Base-by-base conservation (phyloP, 768 basidiomycete species). In the Agaricus sinodeliciosus region DNA sequence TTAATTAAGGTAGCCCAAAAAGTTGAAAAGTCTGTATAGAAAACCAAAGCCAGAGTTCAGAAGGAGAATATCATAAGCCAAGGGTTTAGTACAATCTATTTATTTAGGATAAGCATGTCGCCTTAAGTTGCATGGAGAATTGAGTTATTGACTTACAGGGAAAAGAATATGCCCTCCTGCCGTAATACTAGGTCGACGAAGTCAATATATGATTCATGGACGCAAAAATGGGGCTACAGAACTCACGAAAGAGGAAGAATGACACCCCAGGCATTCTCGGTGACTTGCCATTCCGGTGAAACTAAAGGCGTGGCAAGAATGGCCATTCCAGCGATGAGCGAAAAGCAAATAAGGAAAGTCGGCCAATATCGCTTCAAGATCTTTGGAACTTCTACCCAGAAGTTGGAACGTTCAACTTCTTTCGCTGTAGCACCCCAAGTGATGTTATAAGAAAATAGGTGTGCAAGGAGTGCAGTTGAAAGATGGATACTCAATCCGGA, bases 301-400 rank as follows among this genome's bases (percentile, higher is more conserved):
- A 92, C 74, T 12, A 85, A 35, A 3, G 67, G 57, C 0, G 76
- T 68, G 2, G 75, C 71, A 34, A 90, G 69, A 26, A 93, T 58
- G 52, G 81, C 65, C 63, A 91, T 84, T 41, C 65, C 72, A 8
- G 68, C 74, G 55, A 85, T 72, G 9, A 72, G 56, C 15, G 74
- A 51, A 58, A 81, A 70, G 43, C 79, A 82, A 18, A 88, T 51
- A 16, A 78, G 53, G 56, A 90, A 74, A 40, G 80, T 77, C 43
- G 80, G 60, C 75, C 86, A 83, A 71, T 90, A 94, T 3, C 90
- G 84, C 57, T 82, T 81, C 62, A 85, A 71, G 63, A 94, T 92
- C 52, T 81, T 80, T 1, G 93, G 93, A 11, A 93, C 82, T 66
- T 95, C 92, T 51, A 87, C 80, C 79, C 88, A 93, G 74, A 95